Percentiles rank a stretch among this genome's conserved stretches.
These are phyloP conservation scores for Pontederia crassipes DNA, from an alignment of 176 grass and related monocot genomes.

Conservation along the genomic window DNA sequence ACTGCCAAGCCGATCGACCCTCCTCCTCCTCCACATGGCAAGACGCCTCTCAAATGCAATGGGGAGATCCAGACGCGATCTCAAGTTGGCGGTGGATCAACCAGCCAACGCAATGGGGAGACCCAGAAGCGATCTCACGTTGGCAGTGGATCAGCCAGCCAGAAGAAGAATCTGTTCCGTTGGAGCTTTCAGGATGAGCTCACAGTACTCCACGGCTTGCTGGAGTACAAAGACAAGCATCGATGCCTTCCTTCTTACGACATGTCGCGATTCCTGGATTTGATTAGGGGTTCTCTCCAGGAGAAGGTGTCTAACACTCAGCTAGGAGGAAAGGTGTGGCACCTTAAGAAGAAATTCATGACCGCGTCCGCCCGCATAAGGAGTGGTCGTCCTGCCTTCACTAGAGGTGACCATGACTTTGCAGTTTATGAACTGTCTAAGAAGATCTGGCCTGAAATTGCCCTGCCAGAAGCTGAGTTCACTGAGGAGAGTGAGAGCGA, in stretches of 20 bases:
- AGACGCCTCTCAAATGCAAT: not conserved
- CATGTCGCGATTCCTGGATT: constrained; percentile 24
- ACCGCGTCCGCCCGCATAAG: constrained; percentile 15
- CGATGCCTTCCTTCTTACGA: constrained; percentile 31
- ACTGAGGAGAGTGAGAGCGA: constrained; percentile 28
- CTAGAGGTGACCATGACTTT: constrained; percentile 30
- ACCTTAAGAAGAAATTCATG: constrained; percentile 54
- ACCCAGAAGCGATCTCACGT: not conserved
- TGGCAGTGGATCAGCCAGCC: not conserved
- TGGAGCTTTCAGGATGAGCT: constrained; percentile 48
- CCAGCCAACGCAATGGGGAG: not conserved
- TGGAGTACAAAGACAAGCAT: constrained; percentile 34
- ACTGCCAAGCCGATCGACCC: not conserved
- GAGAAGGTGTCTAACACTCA: constrained; percentile 33
- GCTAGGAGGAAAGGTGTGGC: constrained; percentile 46
- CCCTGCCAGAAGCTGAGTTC: constrained; percentile 12
- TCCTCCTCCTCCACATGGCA: not conserved
- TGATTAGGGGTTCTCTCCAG: constrained; percentile 36
- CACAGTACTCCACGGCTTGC: constrained; percentile 42
- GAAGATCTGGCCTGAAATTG: constrained; percentile 30
- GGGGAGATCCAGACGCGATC: no score
- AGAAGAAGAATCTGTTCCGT: constrained; percentile 26
- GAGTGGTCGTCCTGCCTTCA: constrained; percentile 17
- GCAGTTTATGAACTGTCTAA: constrained; percentile 36
- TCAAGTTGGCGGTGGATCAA: not conserved